phyloP scores from a whole-genome alignment of 1,284 basidiomycete species.

The Cystobasidium pallidum region DNA sequence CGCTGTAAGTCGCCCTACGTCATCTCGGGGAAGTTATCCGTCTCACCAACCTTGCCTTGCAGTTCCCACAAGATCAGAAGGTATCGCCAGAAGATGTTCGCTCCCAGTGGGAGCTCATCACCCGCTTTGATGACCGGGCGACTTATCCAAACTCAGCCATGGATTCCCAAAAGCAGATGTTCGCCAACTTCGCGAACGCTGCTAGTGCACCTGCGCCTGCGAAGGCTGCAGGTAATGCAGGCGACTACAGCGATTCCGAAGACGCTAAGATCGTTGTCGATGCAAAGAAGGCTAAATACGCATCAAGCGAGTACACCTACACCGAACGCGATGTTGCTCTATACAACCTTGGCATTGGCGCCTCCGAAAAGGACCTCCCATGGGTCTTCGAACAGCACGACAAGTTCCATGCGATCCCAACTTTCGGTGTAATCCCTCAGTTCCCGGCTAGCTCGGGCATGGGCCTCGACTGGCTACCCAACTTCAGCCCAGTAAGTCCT shows the following conservation, averaged over 20 bases:
- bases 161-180: conserved; percentile 60
- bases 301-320: conserved; percentile 71
- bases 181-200: conserved; percentile 70
- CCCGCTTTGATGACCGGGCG: conserved; percentile 70
- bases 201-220: conserved; percentile 59
- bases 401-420: conserved; percentile 82
- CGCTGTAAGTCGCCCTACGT: conserved; percentile 48
- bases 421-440: conserved; percentile 96
- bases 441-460: conserved; percentile 70
- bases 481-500: conserved; percentile 78
- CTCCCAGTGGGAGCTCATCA: conserved; percentile 77
- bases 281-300: conserved; percentile 70
- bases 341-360: conserved; percentile 96
- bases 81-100: conserved; percentile 78
- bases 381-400: conserved; percentile 91
- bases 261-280: conserved; percentile 81
- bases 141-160: conserved; percentile 42
- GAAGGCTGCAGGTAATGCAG: conserved; percentile 58
- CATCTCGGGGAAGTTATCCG: no score
- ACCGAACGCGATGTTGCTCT: conserved; percentile 89
- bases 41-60: conserved; percentile 33
- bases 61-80: conserved; percentile 75
- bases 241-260: conserved; percentile 71
- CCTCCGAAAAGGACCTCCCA: conserved; percentile 85
- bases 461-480: conserved; percentile 82